Conservation (phyloP, 106 monocot species). For the Platanthera zijinensis region DNA sequence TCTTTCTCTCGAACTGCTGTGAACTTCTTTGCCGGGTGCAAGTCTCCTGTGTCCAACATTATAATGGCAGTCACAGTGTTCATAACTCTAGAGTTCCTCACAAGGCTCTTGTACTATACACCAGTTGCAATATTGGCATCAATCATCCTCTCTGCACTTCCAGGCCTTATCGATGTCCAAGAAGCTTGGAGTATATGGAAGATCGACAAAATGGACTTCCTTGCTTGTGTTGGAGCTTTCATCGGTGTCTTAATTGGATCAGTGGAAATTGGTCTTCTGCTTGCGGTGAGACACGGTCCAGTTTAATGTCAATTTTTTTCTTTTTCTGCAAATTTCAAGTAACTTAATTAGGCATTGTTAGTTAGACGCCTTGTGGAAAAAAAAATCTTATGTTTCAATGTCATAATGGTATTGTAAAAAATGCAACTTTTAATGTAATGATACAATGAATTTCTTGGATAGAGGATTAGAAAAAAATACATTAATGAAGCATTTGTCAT, state of each 20-base stretch:
- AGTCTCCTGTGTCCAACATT: conserved; percentile 57
- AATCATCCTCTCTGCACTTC: conserved; percentile 63
- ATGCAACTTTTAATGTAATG: too few species aligned
- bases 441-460: too few species aligned
- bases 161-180: conserved; percentile 46
- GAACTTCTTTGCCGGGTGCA: conserved; percentile 65
- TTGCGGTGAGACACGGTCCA: conserved; percentile 28
- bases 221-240: conserved; percentile 52
- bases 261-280: conserved; percentile 57
- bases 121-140: conserved; percentile 56
- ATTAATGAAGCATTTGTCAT: too few species aligned
- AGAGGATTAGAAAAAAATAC: too few species aligned
- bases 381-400: too few species aligned
- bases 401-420: too few species aligned
- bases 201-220: conserved; percentile 67
- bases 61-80: conserved; percentile 61
- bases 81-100: conserved; percentile 44
- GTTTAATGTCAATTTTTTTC: neutral
- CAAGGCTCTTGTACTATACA: conserved; percentile 55
- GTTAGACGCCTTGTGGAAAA: too few species aligned
- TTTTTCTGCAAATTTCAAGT: neutral
- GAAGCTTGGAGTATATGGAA: conserved; percentile 52
- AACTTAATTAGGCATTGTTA: too few species aligned
- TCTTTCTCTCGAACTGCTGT: conserved; percentile 72
- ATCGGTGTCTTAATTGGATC: conserved; percentile 64